Base-by-base conservation (phyloP, 106 monocot genomes). In the Vanilla planifolia region DNA sequence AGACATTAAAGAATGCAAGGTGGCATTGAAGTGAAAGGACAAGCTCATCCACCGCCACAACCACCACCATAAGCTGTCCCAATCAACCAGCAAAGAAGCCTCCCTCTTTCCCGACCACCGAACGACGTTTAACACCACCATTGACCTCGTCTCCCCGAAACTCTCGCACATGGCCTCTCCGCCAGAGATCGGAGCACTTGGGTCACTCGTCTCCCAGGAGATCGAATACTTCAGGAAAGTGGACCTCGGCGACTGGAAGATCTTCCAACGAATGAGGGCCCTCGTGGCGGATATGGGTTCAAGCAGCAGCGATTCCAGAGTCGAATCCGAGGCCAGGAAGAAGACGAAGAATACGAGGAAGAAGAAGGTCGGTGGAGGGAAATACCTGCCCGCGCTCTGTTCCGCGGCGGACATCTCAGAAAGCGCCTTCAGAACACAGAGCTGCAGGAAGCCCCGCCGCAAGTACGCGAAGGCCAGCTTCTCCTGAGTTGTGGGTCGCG, bases 161-260 rank as follows among this genome's bases (percentile, higher is more conserved):
- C 14, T 43, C 3, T 1, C 43, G 13, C 17, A 14, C 13, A 43
- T 43, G 43, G 43, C 43, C 4, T 43, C 43, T 17, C 43, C 43
- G 17, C 17, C 17, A n/a, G n/a, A 43, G 43, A 15, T 43, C 4
- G 43, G 43, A 43, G 43, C 43, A 17, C 43, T 43, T 43, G 43
- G 43, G 0, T 16, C 2, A 2, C 43, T 43, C 43, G 17, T 43
- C 43, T 43, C 43, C 13, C 43, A 43, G 3, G 43, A 43, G 43
- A 11, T 43, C 17, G 43, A 43, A 43, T 43, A 43, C 43, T 43
- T 43, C 43, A 43, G 43, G 14, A 43, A 43, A 43, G 43, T 43
- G 17, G 43, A 43, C 17, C 14, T 43, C 17, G 43, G 43, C 17
- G 43, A 17, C 10, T 43, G 43, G 43, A 43, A 1, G 10, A 43